Evolutionary conservation across 2,329 filamentous ascomycete genomes (phyloP).

Genomic region (Sphaceloma murrayae): DNA sequence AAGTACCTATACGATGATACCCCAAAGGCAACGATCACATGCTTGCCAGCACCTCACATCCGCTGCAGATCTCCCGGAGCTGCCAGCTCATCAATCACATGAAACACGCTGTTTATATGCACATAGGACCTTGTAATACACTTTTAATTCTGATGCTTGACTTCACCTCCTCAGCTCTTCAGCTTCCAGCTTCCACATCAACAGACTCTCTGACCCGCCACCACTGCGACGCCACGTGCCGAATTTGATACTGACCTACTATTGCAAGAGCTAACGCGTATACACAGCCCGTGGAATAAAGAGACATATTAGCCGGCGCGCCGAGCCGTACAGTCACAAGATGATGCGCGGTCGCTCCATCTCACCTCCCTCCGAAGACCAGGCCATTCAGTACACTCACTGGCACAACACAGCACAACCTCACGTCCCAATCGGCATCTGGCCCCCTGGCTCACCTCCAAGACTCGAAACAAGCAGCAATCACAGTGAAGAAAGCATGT

Average conservation of each 20-base stretch:
- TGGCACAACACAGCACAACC: too few relatives aligned
- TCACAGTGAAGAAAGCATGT: too few relatives aligned
- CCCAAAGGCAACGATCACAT: conserved; percentile 4
- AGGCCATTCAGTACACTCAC: not conserved
- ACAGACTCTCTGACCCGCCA: not conserved
- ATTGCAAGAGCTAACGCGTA: not conserved
- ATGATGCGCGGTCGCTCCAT: conserved; percentile 11
- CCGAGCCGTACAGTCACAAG: not conserved
- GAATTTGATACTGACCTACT: too few relatives aligned
- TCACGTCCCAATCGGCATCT: too few relatives aligned
- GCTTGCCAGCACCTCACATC: conserved; percentile 1
- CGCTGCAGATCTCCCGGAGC: conserved; percentile 7
- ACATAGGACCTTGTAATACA: not conserved
- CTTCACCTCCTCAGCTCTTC: not conserved
- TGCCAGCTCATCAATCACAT: not conserved
- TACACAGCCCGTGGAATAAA: not conserved
- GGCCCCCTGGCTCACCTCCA: too few relatives aligned
- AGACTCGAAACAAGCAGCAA: too few relatives aligned
- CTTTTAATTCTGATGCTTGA: conserved; percentile 3
- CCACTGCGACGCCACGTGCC: too few relatives aligned
- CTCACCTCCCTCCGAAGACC: not conserved
- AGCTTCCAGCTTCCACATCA: not conserved
- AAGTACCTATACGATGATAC: conserved; percentile 20
- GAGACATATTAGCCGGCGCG: not conserved
- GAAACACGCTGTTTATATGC: not conserved